Conservation (phyloP, 140 eudicot genomes). For the Oenanthe javanica region DNA sequence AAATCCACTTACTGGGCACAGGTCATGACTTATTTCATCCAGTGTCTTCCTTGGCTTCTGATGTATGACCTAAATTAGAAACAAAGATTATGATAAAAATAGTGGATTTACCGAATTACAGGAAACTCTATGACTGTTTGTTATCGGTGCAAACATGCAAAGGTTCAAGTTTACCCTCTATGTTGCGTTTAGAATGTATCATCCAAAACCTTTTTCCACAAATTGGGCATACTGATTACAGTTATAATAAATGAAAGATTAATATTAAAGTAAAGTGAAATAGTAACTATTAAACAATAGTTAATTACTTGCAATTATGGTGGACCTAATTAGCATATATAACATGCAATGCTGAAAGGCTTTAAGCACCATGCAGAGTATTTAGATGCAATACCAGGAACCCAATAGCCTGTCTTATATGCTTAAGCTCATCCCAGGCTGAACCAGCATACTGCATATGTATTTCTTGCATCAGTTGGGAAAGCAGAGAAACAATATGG, state of each 20-base stretch:
- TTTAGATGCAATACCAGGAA: constrained; percentile 60
- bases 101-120: background rate
- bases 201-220: background rate
- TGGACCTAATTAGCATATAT: background rate
- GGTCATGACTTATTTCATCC: constrained; percentile 78
- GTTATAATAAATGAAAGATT: background rate
- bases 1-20: constrained; percentile 74
- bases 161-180: background rate
- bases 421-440: constrained; percentile 99
- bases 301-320: background rate
- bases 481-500: background rate
- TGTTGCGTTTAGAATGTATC: background rate
- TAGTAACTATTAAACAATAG: background rate
- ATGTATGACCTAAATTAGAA: constrained; percentile 56
- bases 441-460: constrained; percentile 77
- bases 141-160: background rate
- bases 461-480: constrained; percentile 20
- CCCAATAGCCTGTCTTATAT: constrained; percentile 89
- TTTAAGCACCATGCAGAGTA: constrained; percentile 2
- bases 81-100: background rate
- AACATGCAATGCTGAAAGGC: background rate
- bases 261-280: background rate
- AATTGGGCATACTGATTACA: background rate
- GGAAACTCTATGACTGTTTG: background rate
- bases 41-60: constrained; percentile 80